Percentiles rank a stretch among this genome's conserved stretches.
Conservation (phyloP, 805 yeast species). For the Kuraishia molischiana region DNA sequence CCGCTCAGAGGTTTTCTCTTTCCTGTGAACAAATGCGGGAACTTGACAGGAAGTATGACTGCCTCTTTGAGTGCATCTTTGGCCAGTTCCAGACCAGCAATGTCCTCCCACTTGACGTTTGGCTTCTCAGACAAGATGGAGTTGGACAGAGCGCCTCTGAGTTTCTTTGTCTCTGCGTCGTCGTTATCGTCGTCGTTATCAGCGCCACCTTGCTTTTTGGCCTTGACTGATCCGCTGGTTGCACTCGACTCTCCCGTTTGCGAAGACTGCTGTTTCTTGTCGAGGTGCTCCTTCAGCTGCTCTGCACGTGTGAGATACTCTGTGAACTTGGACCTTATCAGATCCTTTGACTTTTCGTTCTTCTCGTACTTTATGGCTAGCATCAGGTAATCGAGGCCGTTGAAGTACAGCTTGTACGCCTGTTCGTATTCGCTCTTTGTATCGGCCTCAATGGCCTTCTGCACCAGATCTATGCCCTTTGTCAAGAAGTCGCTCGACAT, state of each 20-base stretch:
- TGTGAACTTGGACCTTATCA: constrained; percentile 79
- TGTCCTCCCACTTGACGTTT: constrained; percentile 87
- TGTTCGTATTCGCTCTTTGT: constrained; percentile 84
- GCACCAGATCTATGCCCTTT: constrained; percentile 92
- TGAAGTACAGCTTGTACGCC: constrained; percentile 86
- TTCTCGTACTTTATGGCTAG: constrained; percentile 92
- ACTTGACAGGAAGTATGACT: constrained; percentile 89
- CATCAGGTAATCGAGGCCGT: constrained; percentile 92
- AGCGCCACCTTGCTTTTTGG: constrained; percentile 28
- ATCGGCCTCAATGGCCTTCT: constrained; percentile 92
- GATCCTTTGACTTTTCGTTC: constrained; percentile 79
- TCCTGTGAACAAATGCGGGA: constrained; percentile 92
- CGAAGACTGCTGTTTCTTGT: constrained; percentile 37
- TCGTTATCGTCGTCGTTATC: constrained; percentile 31
- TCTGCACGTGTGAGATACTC: constrained; percentile 93
- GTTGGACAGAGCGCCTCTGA: constrained; percentile 84
- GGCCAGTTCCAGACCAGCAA: constrained; percentile 92
- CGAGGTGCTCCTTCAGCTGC: constrained; percentile 82
- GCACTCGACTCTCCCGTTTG: constrained; percentile 44
- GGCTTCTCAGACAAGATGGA: constrained; percentile 91
- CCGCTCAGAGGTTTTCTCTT: constrained; percentile 91
- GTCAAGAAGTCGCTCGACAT: constrained; percentile 58
- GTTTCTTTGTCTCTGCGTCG: constrained; percentile 72
- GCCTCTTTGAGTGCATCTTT: constrained; percentile 97
- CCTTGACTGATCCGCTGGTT: constrained; percentile 48